phyloP scores from a whole-genome alignment of 352 stramenopile genomes.

The Phytophthora cactorum region DNA sequence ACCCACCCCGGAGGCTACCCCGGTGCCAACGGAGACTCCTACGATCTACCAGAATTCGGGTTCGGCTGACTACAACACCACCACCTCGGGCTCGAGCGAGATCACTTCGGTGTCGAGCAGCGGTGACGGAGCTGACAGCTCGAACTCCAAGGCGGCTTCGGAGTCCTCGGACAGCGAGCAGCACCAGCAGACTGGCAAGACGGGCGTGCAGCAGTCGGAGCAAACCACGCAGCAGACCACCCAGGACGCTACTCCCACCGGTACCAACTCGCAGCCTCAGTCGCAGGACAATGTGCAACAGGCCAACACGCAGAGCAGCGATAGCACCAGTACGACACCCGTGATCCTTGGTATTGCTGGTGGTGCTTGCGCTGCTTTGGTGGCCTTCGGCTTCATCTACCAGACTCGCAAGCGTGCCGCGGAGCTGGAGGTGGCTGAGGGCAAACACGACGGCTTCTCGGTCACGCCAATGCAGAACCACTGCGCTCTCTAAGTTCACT shows the following conservation, averaged over 20 bases:
- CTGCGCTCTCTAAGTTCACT: conserved; percentile 51
- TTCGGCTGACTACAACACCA: conserved; percentile 24
- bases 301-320: conserved; percentile 50
- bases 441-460: conserved; percentile 57
- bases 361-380: conserved; percentile 48
- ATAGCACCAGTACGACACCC: conserved; percentile 8
- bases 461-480: conserved; percentile 61
- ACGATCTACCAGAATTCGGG: conserved; percentile 31
- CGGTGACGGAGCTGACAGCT: background rate
- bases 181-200: conserved; percentile 24
- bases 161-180: conserved; percentile 23
- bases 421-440: conserved; percentile 58
- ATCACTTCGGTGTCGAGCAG: conserved; percentile 17
- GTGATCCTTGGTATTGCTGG: conserved; percentile 36
- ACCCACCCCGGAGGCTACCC: conserved; percentile 7
- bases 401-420: conserved; percentile 69
- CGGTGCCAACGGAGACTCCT: conserved; percentile 7
- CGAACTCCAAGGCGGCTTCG: conserved; percentile 19
- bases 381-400: conserved; percentile 81
- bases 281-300: conserved; percentile 29
- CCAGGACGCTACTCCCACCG: conserved; percentile 28
- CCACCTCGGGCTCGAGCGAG: conserved; percentile 22
- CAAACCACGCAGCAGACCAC: conserved; percentile 25
- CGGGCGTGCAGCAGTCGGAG: conserved; percentile 11
- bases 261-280: conserved; percentile 33